These are phyloP conservation scores for Graphilbum fragrans DNA, from an alignment of 2,329 filamentous ascomycete species.

Conservation along the genomic window DNA sequence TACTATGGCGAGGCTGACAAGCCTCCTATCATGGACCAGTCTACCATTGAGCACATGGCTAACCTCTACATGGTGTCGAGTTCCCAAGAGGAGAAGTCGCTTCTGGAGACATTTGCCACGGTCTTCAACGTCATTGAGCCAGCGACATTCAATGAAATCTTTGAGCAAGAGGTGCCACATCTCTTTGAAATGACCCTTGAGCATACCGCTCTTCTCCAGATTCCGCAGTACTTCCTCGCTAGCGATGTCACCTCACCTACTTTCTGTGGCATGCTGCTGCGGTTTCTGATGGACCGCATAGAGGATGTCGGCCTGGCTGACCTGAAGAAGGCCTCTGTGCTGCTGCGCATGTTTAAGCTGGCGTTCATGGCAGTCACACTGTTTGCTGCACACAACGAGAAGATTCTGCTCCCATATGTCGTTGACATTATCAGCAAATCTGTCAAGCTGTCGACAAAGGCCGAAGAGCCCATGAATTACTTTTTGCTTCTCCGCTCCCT, in stretches of 20 bases:
- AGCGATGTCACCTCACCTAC: conserved; percentile 95
- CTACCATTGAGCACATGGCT: conserved; percentile 82
- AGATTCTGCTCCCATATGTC: conserved; percentile 88
- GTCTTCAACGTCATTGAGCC: conserved; percentile 98
- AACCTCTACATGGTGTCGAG: conserved; percentile 93
- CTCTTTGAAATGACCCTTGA: conserved; percentile 98
- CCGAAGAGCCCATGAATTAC: conserved; percentile 97
- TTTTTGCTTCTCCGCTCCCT: conserved; percentile 85
- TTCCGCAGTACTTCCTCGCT: conserved; percentile 97
- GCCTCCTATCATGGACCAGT: conserved; percentile 56
- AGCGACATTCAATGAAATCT: conserved; percentile 96
- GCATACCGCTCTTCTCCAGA: conserved; percentile 83
- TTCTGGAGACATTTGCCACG: conserved; percentile 93
- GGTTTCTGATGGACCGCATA: conserved; percentile 94
- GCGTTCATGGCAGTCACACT: conserved; percentile 99
- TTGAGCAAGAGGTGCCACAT: conserved; percentile 91
- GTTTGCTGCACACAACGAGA: conserved; percentile 89
- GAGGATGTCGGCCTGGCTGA: conserved; percentile 89
- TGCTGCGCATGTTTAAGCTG: conserved; percentile 89
- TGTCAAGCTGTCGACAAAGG: conserved; percentile 88
- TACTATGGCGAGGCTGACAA: conserved; percentile 76
- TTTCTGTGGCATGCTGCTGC: conserved; percentile 94
- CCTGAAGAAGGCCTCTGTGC: conserved; percentile 82
- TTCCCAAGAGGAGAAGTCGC: conserved; percentile 91
- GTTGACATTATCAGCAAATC: conserved; percentile 96